A percentile compares a stretch with the other conserved stretches of the same genome.
Evolutionary conservation across 2,329 filamentous ascomycete genomes (phyloP).

Genomic region (Cladosporium sp.): DNA sequence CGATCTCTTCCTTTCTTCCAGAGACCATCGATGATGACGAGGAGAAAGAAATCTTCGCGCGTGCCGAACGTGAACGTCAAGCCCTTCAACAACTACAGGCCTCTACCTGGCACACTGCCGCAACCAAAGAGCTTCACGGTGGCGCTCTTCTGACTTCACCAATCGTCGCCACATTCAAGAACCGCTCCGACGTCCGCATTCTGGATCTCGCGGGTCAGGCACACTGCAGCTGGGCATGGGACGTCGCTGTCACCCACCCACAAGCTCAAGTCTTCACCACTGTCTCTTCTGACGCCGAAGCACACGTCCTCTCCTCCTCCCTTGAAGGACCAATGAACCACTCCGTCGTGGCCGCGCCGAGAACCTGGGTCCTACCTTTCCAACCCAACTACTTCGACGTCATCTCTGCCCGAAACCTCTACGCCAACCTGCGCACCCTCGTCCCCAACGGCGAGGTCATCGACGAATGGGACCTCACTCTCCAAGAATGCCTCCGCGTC

Average conservation of each 20-base stretch:
- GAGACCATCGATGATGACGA: conserved; percentile 39
- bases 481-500: conserved; percentile 83
- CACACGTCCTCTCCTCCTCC: conserved; percentile 60
- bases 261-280: conserved; percentile 86
- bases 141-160: conserved; percentile 60
- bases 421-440: conserved; percentile 73
- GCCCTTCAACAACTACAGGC: conserved; percentile 69
- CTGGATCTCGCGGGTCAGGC: conserved; percentile 85
- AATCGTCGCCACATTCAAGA: conserved; percentile 42
- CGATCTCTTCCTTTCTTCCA: conserved; percentile 47
- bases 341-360: conserved; percentile 74
- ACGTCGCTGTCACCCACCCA: conserved; percentile 81
- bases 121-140: conserved; percentile 60
- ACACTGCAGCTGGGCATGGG: conserved; percentile 94
- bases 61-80: conserved; percentile 72
- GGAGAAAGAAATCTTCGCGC: conserved; percentile 34
- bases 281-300: conserved; percentile 39
- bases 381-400: conserved; percentile 84
- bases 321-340: conserved; percentile 86
- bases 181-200: conserved; percentile 59
- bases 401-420: conserved; percentile 83
- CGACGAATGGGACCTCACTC: conserved; percentile 85
- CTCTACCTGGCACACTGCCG: conserved; percentile 63
- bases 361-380: conserved; percentile 81
- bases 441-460: conserved; percentile 50